Percentiles rank a stretch among this genome's conserved stretches.
Evolutionary conservation across 768 basidiomycete species (phyloP).

Genomic region (Lentinus tigrinus): DNA sequence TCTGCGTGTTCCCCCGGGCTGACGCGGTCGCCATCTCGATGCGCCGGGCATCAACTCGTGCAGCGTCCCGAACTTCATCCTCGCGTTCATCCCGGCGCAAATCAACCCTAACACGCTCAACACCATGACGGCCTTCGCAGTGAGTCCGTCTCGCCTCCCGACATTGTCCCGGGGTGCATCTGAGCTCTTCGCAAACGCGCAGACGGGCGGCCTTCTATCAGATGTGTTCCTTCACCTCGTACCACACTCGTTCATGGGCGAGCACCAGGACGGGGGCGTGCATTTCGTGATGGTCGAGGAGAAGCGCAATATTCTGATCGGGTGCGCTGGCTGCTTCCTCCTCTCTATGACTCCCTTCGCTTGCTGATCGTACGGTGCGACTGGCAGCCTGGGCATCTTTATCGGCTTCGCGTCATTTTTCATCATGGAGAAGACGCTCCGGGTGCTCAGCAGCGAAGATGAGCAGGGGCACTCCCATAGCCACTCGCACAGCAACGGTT

Average conservation of each 20-base stretch:
- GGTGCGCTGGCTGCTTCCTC: conserved; percentile 44
- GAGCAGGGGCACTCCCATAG: conserved; percentile 48
- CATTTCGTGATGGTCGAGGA: conserved; percentile 86
- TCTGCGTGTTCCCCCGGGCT: conserved; percentile 16
- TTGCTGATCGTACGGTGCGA: neutral
- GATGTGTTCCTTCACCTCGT: conserved; percentile 92
- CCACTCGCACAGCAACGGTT: conserved; percentile 52
- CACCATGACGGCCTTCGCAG: conserved; percentile 93
- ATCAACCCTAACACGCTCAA: conserved; percentile 84
- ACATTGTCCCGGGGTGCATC: neutral
- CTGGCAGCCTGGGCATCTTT: conserved; percentile 71
- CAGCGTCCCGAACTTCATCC: conserved; percentile 92
- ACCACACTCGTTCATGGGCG: conserved; percentile 91
- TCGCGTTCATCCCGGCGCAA: conserved; percentile 89
- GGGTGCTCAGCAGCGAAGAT: conserved; percentile 69
- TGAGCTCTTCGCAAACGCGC: neutral
- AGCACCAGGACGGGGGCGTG: conserved; percentile 69
- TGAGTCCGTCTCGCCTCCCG: conserved; percentile 27
- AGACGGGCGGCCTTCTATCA: conserved; percentile 89
- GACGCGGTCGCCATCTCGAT: conserved; percentile 18
- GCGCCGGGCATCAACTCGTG: conserved; percentile 20
- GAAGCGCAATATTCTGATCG: conserved; percentile 87
- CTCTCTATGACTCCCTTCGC: neutral
- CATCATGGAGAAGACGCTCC: conserved; percentile 88
- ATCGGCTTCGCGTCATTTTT: conserved; percentile 88